Evolutionary conservation across 2,329 filamentous ascomycete species (phyloP).

Genomic region (Venturia pyrina): DNA sequence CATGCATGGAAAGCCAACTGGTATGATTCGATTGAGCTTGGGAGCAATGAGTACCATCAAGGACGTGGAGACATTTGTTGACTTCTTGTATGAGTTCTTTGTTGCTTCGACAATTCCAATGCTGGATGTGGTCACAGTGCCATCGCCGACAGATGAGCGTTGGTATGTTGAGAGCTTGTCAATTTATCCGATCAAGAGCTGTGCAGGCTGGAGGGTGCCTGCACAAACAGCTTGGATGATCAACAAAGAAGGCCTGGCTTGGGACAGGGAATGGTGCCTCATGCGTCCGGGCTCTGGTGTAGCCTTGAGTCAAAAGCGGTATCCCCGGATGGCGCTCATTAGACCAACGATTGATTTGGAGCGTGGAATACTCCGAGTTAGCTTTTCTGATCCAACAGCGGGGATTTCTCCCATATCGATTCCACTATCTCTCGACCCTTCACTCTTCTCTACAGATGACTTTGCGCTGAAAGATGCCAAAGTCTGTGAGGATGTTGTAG

Average conservation of each 20-base stretch:
- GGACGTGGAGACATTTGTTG: slow-evolving; percentile 64
- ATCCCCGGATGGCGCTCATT: slow-evolving; percentile 80
- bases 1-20: slow-evolving; percentile 75
- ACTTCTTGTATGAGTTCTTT: slow-evolving; percentile 50
- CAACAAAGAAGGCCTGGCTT: slow-evolving; percentile 70
- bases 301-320: slow-evolving; percentile 78
- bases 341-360: slow-evolving; percentile 64
- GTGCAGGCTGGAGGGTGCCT: slow-evolving; percentile 67
- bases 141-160: neutral
- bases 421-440: slow-evolving; percentile 60
- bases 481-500: slow-evolving; percentile 75
- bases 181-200: slow-evolving; percentile 93
- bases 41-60: slow-evolving; percentile 77
- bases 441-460: slow-evolving; percentile 36
- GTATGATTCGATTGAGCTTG: slow-evolving; percentile 73
- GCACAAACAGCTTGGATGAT: slow-evolving; percentile 60
- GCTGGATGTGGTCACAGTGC: neutral
- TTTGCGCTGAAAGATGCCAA: slow-evolving; percentile 45
- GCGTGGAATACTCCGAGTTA: slow-evolving; percentile 53
- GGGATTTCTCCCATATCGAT: slow-evolving; percentile 27
- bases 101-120: slow-evolving; percentile 19
- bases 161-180: slow-evolving; percentile 34
- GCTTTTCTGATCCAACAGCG: slow-evolving; percentile 32
- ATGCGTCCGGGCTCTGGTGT: slow-evolving; percentile 77
- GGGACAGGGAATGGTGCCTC: slow-evolving; percentile 96